These are phyloP conservation scores for Benincasa hispida DNA, from an alignment of 306 rosid genomes.

Conservation along the genomic window DNA sequence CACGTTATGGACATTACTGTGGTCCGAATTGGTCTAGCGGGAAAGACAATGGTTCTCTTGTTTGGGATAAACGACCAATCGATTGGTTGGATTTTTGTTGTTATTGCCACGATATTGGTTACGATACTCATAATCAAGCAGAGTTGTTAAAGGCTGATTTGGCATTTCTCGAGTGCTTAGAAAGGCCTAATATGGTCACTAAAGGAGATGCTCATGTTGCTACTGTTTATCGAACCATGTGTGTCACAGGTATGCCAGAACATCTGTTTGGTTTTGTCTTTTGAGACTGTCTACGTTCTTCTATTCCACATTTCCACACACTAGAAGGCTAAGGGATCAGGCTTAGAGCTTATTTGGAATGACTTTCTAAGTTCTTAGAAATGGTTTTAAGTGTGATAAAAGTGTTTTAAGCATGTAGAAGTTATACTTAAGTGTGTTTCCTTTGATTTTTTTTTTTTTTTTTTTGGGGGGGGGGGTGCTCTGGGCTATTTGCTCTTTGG, in stretches of 20 bases:
- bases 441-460: no score
- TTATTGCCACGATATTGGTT: constrained; percentile 96
- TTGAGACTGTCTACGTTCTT: background rate
- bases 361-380: no score
- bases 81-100: constrained; percentile 98
- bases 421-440: no score
- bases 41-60: constrained; percentile 53
- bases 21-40: constrained; percentile 99
- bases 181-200: constrained; percentile 56
- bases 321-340: background rate
- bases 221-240: constrained; percentile 61
- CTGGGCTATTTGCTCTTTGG: no score
- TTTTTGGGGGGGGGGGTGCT: no score
- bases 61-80: constrained; percentile 88
- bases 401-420: no score
- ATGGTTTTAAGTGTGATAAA: no score
- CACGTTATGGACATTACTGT: constrained; percentile 89
- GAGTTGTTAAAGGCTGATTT: constrained; percentile 70
- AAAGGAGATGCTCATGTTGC: constrained; percentile 69
- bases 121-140: constrained; percentile 78
- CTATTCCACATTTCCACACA: background rate
- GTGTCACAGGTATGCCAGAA: constrained; percentile 50
- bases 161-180: constrained; percentile 82
- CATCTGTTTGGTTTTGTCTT: background rate
- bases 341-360: no score